Conservation (phyloP, 1,139 yeast genomes). For the Saccharomyces pastorianus region DNA sequence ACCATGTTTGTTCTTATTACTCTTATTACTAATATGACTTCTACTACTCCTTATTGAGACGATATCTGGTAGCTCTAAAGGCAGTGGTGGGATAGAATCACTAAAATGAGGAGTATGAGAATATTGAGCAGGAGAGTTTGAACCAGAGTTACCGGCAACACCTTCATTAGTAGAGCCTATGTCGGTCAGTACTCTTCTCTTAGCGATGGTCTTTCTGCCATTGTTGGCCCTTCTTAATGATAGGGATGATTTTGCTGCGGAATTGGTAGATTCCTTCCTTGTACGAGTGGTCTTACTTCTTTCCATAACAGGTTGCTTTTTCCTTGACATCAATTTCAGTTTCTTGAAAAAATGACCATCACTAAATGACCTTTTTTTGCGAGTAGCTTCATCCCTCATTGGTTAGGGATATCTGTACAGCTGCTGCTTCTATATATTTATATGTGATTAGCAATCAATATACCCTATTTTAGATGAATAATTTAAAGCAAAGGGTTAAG, state of each 20-base stretch:
- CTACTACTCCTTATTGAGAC: constrained; percentile 9
- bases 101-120: constrained; percentile 1
- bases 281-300: constrained; percentile 3
- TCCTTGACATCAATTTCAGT: constrained; percentile 8
- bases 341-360: constrained; percentile 14
- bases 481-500: too few relatives aligned
- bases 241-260: constrained; percentile 8
- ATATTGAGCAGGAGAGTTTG: not conserved
- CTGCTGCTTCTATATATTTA: not conserved
- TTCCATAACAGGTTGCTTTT: constrained; percentile 3
- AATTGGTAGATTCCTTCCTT: not conserved
- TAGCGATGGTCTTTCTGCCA: constrained; percentile 17
- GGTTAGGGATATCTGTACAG: not conserved
- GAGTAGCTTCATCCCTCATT: not conserved
- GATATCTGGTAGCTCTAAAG: constrained; percentile 20
- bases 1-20: constrained; percentile 5
- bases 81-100: constrained; percentile 5
- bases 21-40: not conserved
- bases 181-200: constrained; percentile 13
- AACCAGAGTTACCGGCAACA: not conserved
- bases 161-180: not conserved
- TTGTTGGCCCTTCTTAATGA: constrained; percentile 11
- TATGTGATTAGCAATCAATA: not conserved
- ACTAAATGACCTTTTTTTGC: constrained; percentile 10
- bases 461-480: not conserved